Percentiles rank a stretch among this genome's conserved stretches.
Evolutionary conservation across 306 rosid genomes (phyloP).

Genomic region (Prunus fruticosa): DNA sequence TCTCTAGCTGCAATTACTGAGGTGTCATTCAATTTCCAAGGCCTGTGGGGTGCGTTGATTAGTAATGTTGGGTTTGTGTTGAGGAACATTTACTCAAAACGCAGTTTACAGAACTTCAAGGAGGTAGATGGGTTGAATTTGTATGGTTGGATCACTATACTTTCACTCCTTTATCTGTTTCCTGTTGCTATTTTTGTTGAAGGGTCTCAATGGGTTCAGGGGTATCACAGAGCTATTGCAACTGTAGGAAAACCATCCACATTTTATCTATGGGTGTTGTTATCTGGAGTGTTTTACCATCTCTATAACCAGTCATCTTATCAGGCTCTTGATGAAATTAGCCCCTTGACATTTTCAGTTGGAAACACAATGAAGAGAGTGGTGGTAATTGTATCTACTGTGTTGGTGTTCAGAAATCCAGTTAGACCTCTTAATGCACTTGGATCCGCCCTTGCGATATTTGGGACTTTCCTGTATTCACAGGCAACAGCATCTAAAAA

Average conservation of each 20-base stretch:
- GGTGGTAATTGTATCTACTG: constrained; percentile 74
- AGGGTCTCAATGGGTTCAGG: constrained; percentile 91
- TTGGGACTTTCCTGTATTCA: constrained; percentile 88
- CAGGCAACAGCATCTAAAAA: constrained; percentile 61
- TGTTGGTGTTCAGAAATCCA: constrained; percentile 88
- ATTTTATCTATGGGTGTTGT: constrained; percentile 70
- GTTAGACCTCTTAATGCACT: constrained; percentile 86
- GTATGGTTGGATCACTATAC: constrained; percentile 75
- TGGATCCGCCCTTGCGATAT: constrained; percentile 85
- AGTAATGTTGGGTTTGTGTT: constrained; percentile 91
- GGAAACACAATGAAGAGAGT: constrained; percentile 98
- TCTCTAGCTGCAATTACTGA: constrained; percentile 85
- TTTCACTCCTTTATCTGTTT: constrained; percentile 70
- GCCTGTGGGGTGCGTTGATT: constrained; percentile 19
- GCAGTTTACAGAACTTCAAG: constrained; percentile 70
- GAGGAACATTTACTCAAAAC: constrained; percentile 83
- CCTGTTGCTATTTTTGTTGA: constrained; percentile 83
- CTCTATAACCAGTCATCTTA: constrained; percentile 94
- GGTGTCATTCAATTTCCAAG: constrained; percentile 79
- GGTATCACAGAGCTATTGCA: constrained; percentile 69
- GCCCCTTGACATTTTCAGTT: constrained; percentile 84
- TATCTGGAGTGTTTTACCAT: constrained; percentile 91
- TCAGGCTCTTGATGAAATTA: constrained; percentile 89
- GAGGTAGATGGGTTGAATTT: constrained; percentile 85
- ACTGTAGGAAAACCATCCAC: constrained; percentile 66